Percentiles rank a stretch among this genome's conserved stretches.
Evolutionary conservation across 2,329 filamentous ascomycete species (phyloP).

Genomic region (Aspergillus sp.): DNA sequence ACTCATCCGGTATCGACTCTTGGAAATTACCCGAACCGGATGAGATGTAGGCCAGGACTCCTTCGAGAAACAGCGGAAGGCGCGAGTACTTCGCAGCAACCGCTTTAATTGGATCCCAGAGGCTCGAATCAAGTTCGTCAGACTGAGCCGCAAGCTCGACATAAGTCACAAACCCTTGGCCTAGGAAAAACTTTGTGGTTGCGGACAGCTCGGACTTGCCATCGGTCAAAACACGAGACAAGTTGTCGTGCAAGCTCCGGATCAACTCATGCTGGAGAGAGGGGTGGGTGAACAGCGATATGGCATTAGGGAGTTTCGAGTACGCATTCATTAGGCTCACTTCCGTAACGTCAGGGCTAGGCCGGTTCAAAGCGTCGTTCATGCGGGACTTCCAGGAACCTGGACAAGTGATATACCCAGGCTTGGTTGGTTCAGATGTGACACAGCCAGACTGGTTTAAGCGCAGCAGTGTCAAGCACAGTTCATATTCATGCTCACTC

Average conservation of each 20-base stretch:
- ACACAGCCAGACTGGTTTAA: constrained; percentile 47
- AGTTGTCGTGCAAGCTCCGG: constrained; percentile 56
- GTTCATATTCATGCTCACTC: constrained; percentile 57
- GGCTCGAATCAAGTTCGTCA: constrained; percentile 49
- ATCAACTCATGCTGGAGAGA: constrained; percentile 59
- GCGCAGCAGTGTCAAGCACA: constrained; percentile 60
- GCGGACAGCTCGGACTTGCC: constrained; percentile 52
- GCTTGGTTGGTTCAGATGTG: constrained; percentile 38
- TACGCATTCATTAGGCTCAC: constrained; percentile 61
- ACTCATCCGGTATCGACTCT: constrained; percentile 51
- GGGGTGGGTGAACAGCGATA: constrained; percentile 50
- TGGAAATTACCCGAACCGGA: constrained; percentile 30
- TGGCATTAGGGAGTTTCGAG: constrained; percentile 54
- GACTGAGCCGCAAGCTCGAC: constrained; percentile 55
- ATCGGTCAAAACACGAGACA: constrained; percentile 57
- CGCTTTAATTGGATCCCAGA: constrained; percentile 59
- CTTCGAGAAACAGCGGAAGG: constrained; percentile 58
- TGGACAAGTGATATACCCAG: constrained; percentile 35
- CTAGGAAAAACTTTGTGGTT: constrained; percentile 64
- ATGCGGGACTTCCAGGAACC: constrained; percentile 62
- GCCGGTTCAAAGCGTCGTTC: constrained; percentile 55
- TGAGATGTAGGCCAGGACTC: constrained; percentile 46
- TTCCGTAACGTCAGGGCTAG: constrained; percentile 44
- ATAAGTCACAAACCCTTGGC: constrained; percentile 66
- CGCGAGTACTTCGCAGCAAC: constrained; percentile 60